Evolutionary conservation across 2,329 filamentous ascomycete species (phyloP).

Genomic region (Aspergillus sp.): DNA sequence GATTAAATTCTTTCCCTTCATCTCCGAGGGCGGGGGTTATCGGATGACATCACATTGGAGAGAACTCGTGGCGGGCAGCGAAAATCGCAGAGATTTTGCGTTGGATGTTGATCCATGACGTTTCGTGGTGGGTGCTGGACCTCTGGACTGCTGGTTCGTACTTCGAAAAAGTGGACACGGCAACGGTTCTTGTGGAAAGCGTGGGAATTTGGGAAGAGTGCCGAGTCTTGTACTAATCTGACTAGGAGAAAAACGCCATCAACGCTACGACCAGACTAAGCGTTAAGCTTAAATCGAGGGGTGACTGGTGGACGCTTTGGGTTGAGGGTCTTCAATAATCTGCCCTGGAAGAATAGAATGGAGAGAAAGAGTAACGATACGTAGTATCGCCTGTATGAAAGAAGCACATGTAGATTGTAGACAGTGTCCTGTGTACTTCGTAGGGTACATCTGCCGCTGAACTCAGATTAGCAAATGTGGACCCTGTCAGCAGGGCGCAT

Average conservation of each 20-base stretch:
- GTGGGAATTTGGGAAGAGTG: background rate
- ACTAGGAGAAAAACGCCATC: background rate
- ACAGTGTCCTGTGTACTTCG: no score
- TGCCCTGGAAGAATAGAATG: no score
- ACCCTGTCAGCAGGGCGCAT: background rate
- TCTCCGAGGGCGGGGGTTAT: background rate
- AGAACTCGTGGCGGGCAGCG: background rate
- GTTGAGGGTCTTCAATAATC: background rate
- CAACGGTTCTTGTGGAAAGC: no score
- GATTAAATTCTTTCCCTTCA: background rate
- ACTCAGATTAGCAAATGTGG: background rate
- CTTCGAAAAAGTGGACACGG: background rate
- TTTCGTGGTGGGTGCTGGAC: background rate
- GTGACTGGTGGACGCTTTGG: background rate
- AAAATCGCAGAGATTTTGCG: background rate
- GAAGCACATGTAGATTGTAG: no score
- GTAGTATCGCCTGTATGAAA: no score
- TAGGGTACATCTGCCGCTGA: background rate
- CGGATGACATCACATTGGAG: background rate
- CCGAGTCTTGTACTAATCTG: background rate
- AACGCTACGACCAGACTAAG: conserved; percentile 6
- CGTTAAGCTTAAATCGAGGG: conserved; percentile 14
- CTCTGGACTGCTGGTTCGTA: no score
- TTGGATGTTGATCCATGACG: background rate
- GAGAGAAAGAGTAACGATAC: no score